Conservation (phyloP, 441 rosid genomes). For the Sinapis alba region DNA sequence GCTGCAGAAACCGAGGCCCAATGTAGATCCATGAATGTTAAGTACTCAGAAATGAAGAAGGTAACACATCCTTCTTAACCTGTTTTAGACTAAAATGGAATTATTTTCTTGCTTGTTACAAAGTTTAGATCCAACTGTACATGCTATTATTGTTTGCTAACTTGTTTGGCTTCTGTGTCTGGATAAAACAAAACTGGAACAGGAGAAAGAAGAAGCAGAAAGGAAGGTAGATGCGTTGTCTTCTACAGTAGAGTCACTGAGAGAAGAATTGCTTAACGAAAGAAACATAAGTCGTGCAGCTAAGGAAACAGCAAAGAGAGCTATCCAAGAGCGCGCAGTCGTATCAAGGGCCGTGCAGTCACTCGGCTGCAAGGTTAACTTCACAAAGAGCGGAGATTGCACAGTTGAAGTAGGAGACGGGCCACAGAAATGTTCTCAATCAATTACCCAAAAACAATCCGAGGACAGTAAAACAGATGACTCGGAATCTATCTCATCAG, state of each 20-base stretch:
- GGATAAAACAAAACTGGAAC: constrained; percentile 20
- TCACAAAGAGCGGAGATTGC: constrained; percentile 62
- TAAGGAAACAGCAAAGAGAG: constrained; percentile 60
- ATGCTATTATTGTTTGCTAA: background rate
- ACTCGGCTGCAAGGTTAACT: constrained; percentile 84
- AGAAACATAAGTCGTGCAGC: constrained; percentile 63
- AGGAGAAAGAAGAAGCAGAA: constrained; percentile 84
- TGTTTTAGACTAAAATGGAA: background rate
- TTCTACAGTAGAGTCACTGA: constrained; percentile 51
- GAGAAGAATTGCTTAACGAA: constrained; percentile 62
- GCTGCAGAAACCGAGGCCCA: constrained; percentile 72
- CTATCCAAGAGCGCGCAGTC: constrained; percentile 65
- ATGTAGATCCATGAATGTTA: constrained; percentile 63
- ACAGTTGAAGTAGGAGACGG: constrained; percentile 55
- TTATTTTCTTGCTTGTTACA: background rate
- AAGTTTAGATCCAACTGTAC: background rate
- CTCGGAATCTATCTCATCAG: constrained; percentile 61
- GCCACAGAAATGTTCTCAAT: constrained; percentile 34
- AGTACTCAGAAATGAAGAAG: constrained; percentile 67
- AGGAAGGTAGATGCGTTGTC: constrained; percentile 56
- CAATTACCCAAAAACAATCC: constrained; percentile 42
- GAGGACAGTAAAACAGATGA: constrained; percentile 43
- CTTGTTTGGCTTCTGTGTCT: constrained; percentile 4
- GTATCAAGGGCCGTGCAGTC: constrained; percentile 78
- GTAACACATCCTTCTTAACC: constrained; percentile 39